Evolutionary conservation across 164 flowering plant species (phyloP).

Genomic region (grape (Vitis vinifera)): ASM3070453v1 NC_081821.1:9806501-9807000

Average conservation of each 20-base stretch:
- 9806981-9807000: conserved; percentile 65
- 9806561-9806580: too few species aligned
- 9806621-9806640: neutral
- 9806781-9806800: conserved; percentile 44
- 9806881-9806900: conserved; percentile 94
- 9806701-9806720: conserved; percentile 83
- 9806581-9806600: too few species aligned
- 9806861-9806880: conserved; percentile 38
- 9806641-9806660: neutral
- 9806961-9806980: conserved; percentile 70
- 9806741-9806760: conserved; percentile 54
- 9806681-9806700: conserved; percentile 72
- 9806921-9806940: conserved; percentile 54
- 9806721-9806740: conserved; percentile 57
- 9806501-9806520: too few species aligned
- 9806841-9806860: neutral
- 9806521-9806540: too few species aligned
- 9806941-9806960: conserved; percentile 68
- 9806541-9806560: too few species aligned
- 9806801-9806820: neutral
- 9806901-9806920: conserved; percentile 57
- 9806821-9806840: neutral
- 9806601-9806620: neutral
- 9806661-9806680: conserved; percentile 61
- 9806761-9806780: conserved; percentile 61